Conservation (phyloP, 2,329 filamentous ascomycete genomes). For the Beauveria pseudobassiana region DNA sequence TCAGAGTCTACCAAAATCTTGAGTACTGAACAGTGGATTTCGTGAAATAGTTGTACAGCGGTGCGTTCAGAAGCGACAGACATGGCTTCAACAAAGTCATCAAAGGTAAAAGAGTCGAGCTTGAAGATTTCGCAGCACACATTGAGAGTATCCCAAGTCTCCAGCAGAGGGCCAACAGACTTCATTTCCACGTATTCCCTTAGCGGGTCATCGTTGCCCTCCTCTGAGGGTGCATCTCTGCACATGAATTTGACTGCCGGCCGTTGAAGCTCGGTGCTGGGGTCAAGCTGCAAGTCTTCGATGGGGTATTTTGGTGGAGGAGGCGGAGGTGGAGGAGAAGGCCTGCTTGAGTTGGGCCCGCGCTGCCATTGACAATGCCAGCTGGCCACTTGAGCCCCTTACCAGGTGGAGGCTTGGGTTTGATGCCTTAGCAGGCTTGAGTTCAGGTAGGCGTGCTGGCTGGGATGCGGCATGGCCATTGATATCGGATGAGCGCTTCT, state of each 20-base stretch:
- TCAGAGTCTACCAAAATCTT: constrained; percentile 77
- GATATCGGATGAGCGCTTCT: constrained; percentile 51
- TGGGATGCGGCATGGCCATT: constrained; percentile 27
- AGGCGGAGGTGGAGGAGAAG: constrained; percentile 42
- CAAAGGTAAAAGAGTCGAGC: constrained; percentile 94
- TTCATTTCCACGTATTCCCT: constrained; percentile 62
- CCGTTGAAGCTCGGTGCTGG: constrained; percentile 57
- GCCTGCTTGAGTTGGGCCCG: constrained; percentile 23
- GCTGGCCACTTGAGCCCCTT: constrained; percentile 57
- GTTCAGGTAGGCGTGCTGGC: constrained; percentile 57
- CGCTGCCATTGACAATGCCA: constrained; percentile 25
- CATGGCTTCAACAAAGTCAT: constrained; percentile 89
- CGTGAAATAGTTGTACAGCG: constrained; percentile 78
- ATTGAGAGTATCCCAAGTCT: constrained; percentile 94
- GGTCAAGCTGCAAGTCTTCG: constrained; percentile 79
- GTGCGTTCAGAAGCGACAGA: constrained; percentile 64
- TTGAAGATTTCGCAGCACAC: constrained; percentile 96
- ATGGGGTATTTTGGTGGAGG: constrained; percentile 87
- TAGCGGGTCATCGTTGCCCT: constrained; percentile 27
- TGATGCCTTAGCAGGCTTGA: constrained; percentile 47
- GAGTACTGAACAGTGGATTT: constrained; percentile 85
- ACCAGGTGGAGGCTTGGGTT: constrained; percentile 31
- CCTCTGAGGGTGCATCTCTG: constrained; percentile 49
- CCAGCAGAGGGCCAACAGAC: constrained; percentile 76
- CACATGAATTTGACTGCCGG: constrained; percentile 75